A percentile compares a stretch with the other conserved stretches of the same genome.
These are phyloP conservation scores for Melanogaster broomeanus DNA, from an alignment of 768 basidiomycete genomes.

Conservation along the genomic window DNA sequence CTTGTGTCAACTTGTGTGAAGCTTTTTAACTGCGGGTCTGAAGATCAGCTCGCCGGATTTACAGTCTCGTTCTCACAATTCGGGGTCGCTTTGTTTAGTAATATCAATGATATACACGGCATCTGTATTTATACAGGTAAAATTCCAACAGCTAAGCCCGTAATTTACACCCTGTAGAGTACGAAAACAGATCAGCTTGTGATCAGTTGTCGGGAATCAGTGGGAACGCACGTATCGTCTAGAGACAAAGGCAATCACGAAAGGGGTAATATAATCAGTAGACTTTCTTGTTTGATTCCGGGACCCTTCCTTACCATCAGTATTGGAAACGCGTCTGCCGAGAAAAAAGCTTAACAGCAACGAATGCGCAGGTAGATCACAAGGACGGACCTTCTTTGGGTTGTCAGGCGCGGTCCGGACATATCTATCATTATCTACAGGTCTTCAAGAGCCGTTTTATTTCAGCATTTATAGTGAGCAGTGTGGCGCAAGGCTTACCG, in stretches of 20 bases:
- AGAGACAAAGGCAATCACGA: background rate
- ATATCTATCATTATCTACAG: constrained; percentile 83
- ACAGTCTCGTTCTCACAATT: too few relatives aligned
- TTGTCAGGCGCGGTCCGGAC: constrained; percentile 77
- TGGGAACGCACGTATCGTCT: constrained; percentile 63
- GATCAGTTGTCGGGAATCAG: background rate
- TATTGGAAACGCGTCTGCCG: constrained; percentile 77
- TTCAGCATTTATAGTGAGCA: constrained; percentile 5
- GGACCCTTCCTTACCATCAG: constrained; percentile 62
- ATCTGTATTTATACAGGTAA: constrained; percentile 21
- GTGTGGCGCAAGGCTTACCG: constrained; percentile 44
- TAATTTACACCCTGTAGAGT: constrained; percentile 38
- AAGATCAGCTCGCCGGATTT: too few relatives aligned
- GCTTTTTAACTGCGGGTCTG: too few relatives aligned
- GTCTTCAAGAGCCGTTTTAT: constrained; percentile 44
- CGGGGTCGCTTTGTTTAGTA: background rate
- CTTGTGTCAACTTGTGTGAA: too few relatives aligned
- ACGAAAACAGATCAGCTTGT: constrained; percentile 1
- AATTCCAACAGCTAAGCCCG: constrained; percentile 6
- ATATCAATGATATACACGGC: constrained; percentile 23
- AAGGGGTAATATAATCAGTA: constrained; percentile 16
- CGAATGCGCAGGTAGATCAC: background rate
- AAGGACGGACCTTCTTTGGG: constrained; percentile 73
- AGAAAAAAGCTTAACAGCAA: constrained; percentile 12
- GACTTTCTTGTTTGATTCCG: background rate